These are phyloP conservation scores for Aspergillus hortae DNA, from an alignment of 2,329 filamentous ascomycete species.

Conservation along the genomic window DNA sequence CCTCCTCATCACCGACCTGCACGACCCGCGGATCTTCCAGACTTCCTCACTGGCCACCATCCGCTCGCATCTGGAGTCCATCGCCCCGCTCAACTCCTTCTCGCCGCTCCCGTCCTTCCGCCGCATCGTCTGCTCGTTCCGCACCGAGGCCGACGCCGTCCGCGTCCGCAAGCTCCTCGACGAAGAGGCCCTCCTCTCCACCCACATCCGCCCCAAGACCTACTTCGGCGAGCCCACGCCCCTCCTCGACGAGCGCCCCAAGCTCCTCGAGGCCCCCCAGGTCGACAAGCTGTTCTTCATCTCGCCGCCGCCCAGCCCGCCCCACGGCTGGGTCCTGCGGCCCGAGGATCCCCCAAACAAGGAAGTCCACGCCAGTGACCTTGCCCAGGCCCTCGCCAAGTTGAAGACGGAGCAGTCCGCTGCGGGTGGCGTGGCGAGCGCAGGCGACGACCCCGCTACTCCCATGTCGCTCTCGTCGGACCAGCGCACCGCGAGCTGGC, in stretches of 20 bases:
- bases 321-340: slow-evolving; percentile 62
- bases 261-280: slow-evolving; percentile 55
- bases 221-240: slow-evolving; percentile 55
- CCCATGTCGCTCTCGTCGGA: slow-evolving; percentile 34
- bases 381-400: slow-evolving; percentile 54
- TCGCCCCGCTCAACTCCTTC: slow-evolving; percentile 48
- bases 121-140: slow-evolving; percentile 50
- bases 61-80: slow-evolving; percentile 38
- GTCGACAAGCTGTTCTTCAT: slow-evolving; percentile 64
- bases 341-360: slow-evolving; percentile 64
- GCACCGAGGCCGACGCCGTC: slow-evolving; percentile 40
- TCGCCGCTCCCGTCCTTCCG: slow-evolving; percentile 49
- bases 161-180: slow-evolving; percentile 43
- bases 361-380: slow-evolving; percentile 60
- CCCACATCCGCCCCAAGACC: slow-evolving; percentile 37
- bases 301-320: slow-evolving; percentile 60
- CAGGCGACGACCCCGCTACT: slow-evolving; percentile 26
- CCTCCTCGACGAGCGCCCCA: slow-evolving; percentile 36
- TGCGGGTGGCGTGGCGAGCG: slow-evolving; percentile 3
- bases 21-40: slow-evolving; percentile 46
- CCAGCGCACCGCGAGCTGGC: slow-evolving; percentile 31
- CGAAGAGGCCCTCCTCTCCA: slow-evolving; percentile 29
- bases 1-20: slow-evolving; percentile 48
- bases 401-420: slow-evolving; percentile 36
- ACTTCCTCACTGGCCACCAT: slow-evolving; percentile 42